Evolutionary conservation across 2,329 filamentous ascomycete genomes (phyloP).

Genomic region (Ophiosphaerella korrae): DNA sequence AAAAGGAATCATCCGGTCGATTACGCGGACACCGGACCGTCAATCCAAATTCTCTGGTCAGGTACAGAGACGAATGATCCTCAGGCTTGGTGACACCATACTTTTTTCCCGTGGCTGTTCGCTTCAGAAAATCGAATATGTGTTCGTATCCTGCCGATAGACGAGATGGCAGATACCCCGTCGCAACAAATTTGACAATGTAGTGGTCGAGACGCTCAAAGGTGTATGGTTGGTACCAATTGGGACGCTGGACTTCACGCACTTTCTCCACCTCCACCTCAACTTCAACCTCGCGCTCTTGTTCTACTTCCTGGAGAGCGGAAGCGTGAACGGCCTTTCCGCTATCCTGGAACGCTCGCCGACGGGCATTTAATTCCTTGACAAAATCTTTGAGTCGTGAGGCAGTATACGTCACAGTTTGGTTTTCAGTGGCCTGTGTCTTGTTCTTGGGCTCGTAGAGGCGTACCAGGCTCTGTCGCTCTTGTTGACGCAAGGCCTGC

Average conservation of each 20-base stretch:
- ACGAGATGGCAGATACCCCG: no score
- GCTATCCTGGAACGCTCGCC: constrained; percentile 49
- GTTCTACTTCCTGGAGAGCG: constrained; percentile 62
- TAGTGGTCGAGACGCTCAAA: no score
- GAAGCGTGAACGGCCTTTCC: constrained; percentile 55
- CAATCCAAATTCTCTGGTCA: no score
- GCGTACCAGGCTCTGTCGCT: constrained; percentile 62
- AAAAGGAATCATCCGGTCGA: no score
- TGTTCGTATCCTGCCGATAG: no score
- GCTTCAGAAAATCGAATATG: no score
- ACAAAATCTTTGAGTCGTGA: constrained; percentile 37
- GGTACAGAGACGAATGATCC: no score
- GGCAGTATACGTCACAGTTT: constrained; percentile 15
- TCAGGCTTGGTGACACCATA: no score
- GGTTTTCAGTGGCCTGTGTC: constrained; percentile 7
- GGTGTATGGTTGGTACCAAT: no score
- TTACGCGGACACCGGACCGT: no score
- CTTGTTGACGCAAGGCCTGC: constrained; percentile 54
- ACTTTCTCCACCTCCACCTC: constrained; percentile 59
- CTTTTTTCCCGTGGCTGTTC: no score
- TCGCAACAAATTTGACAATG: no score
- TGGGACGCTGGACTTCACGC: constrained; percentile 58
- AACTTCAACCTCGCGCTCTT: constrained; percentile 58
- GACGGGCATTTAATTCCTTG: constrained; percentile 42
- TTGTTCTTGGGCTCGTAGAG: constrained; percentile 57